Conservation (phyloP, 192 early-diverging fungal species). For the Coemansia sp. region DNA sequence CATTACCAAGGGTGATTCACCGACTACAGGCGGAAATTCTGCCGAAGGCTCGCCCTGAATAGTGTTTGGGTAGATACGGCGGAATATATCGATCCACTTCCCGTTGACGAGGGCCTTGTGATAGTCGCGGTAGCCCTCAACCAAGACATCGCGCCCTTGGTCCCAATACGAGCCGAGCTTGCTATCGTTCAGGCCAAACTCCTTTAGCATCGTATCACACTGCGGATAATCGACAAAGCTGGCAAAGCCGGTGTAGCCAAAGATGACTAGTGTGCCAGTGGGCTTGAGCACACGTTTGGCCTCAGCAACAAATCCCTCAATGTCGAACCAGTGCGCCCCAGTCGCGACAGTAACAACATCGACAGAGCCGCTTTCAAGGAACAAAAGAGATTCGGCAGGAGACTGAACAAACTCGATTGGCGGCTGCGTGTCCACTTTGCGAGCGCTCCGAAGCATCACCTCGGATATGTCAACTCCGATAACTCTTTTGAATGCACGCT, state of each 20-base stretch:
- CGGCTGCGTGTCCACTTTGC: slow-evolving; percentile 2
- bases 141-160: slow-evolving; percentile 30
- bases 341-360: slow-evolving; percentile 53
- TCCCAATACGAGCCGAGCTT: slow-evolving; percentile 33
- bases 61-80: slow-evolving; percentile 24
- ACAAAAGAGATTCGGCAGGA: slow-evolving; percentile 32
- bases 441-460: slow-evolving; percentile 47
- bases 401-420: slow-evolving; percentile 36
- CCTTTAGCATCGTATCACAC: slow-evolving; percentile 36
- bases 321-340: slow-evolving; percentile 51
- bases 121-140: slow-evolving; percentile 35
- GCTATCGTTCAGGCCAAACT: slow-evolving; percentile 21
- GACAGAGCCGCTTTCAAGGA: slow-evolving; percentile 26
- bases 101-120: slow-evolving; percentile 19
- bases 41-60: slow-evolving; percentile 22
- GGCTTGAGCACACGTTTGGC: slow-evolving; percentile 51
- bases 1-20: slow-evolving; percentile 22
- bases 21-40: slow-evolving; percentile 14
- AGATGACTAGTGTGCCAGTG: slow-evolving; percentile 45
- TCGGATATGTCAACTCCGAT: slow-evolving; percentile 49
- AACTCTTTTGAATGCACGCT: slow-evolving; percentile 29
- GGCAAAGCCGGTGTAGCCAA: slow-evolving; percentile 46
- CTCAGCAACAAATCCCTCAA: slow-evolving; percentile 33
- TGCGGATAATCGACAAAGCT: slow-evolving; percentile 51
- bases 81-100: slow-evolving; percentile 21